Evolutionary conservation across 1,284 basidiomycete genomes (phyloP).

Genomic region (Sporisorium iseilematis-ciliati): DNA sequence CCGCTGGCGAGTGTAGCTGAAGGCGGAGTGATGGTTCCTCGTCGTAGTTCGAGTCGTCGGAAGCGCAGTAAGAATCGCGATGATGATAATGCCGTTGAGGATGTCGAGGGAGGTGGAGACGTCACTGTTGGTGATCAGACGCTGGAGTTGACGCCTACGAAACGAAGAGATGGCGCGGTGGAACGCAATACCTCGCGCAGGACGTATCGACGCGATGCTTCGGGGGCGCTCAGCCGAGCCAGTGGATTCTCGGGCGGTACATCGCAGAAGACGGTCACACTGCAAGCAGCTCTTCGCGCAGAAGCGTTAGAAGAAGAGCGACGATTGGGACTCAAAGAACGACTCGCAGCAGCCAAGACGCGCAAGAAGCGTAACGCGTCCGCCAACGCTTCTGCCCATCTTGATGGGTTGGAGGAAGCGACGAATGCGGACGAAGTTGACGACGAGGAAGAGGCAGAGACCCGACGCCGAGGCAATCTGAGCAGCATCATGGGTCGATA

Average conservation of each 20-base stretch:
- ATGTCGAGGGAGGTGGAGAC: not conserved
- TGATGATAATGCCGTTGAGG: slow-evolving; percentile 1
- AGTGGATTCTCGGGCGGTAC: slow-evolving; percentile 42
- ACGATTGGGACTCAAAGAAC: slow-evolving; percentile 43
- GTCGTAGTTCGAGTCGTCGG: slow-evolving; percentile 37
- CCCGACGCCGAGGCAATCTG: slow-evolving; percentile 5
- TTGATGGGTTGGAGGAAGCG: slow-evolving; percentile 28
- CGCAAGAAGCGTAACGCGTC: slow-evolving; percentile 37
- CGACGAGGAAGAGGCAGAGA: slow-evolving; percentile 14
- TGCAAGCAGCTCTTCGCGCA: slow-evolving; percentile 56
- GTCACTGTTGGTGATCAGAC: slow-evolving; percentile 6
- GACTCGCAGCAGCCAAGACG: slow-evolving; percentile 22
- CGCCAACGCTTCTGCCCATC: slow-evolving; percentile 20
- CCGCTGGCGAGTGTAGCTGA: slow-evolving; percentile 36
- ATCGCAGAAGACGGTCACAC: slow-evolving; percentile 49
- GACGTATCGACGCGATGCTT: slow-evolving; percentile 38
- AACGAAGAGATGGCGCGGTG: slow-evolving; percentile 16
- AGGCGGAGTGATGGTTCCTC: slow-evolving; percentile 31
- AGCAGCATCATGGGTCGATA: slow-evolving; percentile 52
- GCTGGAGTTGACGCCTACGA: slow-evolving; percentile 9
- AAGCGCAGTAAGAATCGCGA: slow-evolving; percentile 11
- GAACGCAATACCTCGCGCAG: slow-evolving; percentile 27
- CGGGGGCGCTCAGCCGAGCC: slow-evolving; percentile 40
- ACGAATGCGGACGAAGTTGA: slow-evolving; percentile 21
- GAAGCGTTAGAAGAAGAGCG: slow-evolving; percentile 63